Base-by-base conservation (phyloP, 1,284 basidiomycete genomes). In the Sanghuangporus baumii region DNA sequence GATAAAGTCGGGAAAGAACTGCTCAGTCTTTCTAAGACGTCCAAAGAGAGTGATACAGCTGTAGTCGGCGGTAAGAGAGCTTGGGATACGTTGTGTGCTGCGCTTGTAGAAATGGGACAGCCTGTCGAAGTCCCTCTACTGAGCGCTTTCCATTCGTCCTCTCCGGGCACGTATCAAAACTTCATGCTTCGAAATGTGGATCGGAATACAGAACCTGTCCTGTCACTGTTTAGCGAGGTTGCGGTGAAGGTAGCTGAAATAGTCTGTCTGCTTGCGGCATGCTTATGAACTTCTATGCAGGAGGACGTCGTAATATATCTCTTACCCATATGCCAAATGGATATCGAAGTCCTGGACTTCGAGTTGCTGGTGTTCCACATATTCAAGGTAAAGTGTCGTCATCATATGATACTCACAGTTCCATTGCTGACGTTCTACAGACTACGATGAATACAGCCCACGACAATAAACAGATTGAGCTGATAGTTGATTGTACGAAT, bases 1-100 rank as follows among this genome's bases (percentile, higher is more conserved):
- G 90, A 93, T 71, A 92, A 91, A 72, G 88, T 93, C 58, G 91
- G 91, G 40, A 91, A 91, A 71, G 90, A 92, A 67, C 75, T 94
- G 2, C 80, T 93, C 14, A 89, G 89, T 68, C 82, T 87, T 41
- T 84, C 86, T 9, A 86, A 87, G 64, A 78, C 84, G 2, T 81
- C 82, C 14, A 88, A 91, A 63, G 73, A 72, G 64, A 82, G 81
- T 20, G 85, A 87, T 62, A 73, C 78, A 31, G 74, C 81, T 64
- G 77, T 84, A 48, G 71, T 84, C 68, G 80, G 81, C 41, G 91
- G 91, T 7, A 91, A 88, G 74, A 81, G 81, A 6, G 85, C 89
- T 3, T 91, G 92, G 86, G 86, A 90, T 66, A 81, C 81, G 8
- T 77, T 95, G 31, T 92, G 89, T 67, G 83, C 82, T 37, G 77